A percentile compares a stretch with the other conserved stretches of the same genome.
These are phyloP conservation scores for Crithidia fasciculata DNA, from an alignment of 208 protist genomes.

Conservation along the genomic window DNA sequence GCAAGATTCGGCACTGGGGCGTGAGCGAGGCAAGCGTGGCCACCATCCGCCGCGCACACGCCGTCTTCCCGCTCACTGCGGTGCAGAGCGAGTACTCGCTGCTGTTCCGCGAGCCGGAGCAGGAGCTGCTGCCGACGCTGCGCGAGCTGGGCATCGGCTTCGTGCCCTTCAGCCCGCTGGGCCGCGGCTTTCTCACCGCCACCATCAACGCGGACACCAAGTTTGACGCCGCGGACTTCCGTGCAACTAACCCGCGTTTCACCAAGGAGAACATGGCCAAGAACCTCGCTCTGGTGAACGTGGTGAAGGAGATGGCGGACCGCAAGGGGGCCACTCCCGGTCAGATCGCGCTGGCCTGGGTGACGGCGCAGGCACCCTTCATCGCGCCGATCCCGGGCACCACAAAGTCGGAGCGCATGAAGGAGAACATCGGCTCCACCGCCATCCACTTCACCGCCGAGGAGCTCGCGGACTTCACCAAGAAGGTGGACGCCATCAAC, in stretches of 20 bases:
- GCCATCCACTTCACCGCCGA: too few relatives aligned
- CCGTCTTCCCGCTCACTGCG: constrained; percentile 36
- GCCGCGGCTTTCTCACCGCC: constrained; percentile 35
- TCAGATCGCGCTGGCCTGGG: constrained; percentile 43
- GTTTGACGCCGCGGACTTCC: constrained; percentile 21
- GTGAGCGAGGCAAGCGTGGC: constrained; percentile 27
- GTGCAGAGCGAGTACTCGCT: constrained; percentile 52
- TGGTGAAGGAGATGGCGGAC: constrained; percentile 22
- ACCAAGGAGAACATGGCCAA: constrained; percentile 10
- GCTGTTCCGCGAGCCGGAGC: constrained; percentile 31
- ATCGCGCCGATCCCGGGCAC: constrained; percentile 43
- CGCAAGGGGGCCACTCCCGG: constrained; percentile 27
- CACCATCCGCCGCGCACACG: constrained; percentile 41
- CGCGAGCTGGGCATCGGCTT: constrained; percentile 45
- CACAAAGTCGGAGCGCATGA: not conserved
- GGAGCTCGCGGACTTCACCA: too few relatives aligned
- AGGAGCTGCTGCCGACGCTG: constrained; percentile 31
- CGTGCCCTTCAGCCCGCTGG: constrained; percentile 39
- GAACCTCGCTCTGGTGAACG: constrained; percentile 16
- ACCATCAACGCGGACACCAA: constrained; percentile 17
- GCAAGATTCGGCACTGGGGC: constrained; percentile 48
- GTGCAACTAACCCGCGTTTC: constrained; percentile 27
- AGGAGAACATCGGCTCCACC: too few relatives aligned
- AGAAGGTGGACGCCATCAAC: constrained; percentile 1
- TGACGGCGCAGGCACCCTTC: constrained; percentile 36